Evolutionary conservation across 495 filamentous ascomycete genomes (phyloP).

Genomic region (Tricharina praecox): DNA sequence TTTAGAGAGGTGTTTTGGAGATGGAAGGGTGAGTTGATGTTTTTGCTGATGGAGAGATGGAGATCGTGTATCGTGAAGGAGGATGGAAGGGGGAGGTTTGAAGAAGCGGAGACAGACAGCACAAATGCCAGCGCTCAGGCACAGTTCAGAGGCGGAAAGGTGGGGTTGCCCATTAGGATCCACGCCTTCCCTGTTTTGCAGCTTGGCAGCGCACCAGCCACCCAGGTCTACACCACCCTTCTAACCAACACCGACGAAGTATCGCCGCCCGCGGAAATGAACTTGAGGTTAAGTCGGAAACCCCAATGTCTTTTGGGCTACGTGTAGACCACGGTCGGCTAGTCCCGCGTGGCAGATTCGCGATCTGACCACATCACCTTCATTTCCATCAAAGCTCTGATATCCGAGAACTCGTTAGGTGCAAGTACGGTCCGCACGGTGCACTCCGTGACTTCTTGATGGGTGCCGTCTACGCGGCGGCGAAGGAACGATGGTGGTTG

Average conservation of each 20-base stretch:
- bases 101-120: slow-evolving; percentile 2
- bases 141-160: slow-evolving; percentile 1
- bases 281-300: not conserved
- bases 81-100: not conserved
- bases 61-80: not conserved
- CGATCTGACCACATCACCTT: slow-evolving; percentile 1
- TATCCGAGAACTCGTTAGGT: not conserved
- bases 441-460: not conserved
- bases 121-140: slow-evolving; percentile 1
- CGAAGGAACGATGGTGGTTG: no score
- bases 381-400: not conserved
- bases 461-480: not conserved
- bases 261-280: not conserved
- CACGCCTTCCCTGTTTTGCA: not conserved
- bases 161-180: not conserved
- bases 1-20: not conserved
- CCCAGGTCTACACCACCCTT: not conserved
- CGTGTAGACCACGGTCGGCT: not conserved
- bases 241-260: slow-evolving; percentile 3
- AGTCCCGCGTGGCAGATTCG: not conserved
- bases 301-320: not conserved
- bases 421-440: not conserved
- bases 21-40: not conserved
- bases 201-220: not conserved
- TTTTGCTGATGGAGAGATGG: no score